Conservation (phyloP, 2,329 filamentous ascomycete genomes). For the Sclerotinia trifoliorum region DNA sequence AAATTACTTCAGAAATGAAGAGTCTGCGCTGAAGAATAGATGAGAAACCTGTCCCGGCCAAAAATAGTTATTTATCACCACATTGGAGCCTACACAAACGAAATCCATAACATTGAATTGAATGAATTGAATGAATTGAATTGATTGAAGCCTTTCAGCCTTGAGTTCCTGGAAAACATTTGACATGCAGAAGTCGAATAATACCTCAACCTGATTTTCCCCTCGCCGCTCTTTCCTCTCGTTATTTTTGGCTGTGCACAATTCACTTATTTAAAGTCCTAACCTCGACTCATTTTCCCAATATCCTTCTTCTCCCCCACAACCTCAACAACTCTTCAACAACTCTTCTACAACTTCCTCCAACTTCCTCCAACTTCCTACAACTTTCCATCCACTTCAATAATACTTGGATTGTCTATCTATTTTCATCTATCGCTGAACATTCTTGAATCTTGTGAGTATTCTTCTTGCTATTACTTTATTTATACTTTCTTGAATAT, state of each 20-base stretch:
- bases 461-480: neutral
- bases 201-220: neutral
- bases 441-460: neutral
- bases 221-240: neutral
- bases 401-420: neutral
- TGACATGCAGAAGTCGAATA: neutral
- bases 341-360: neutral
- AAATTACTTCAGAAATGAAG: neutral
- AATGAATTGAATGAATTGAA: neutral
- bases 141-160: neutral
- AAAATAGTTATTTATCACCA: neutral
- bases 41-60: neutral
- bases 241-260: neutral
- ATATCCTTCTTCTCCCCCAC: neutral
- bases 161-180: neutral
- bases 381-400: too few relatives aligned
- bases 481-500: neutral
- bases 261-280: conserved; percentile 16
- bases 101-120: neutral
- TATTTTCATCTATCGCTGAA: neutral
- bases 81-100: neutral
- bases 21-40: neutral
- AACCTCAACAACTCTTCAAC: conserved; percentile 14
- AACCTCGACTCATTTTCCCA: neutral
- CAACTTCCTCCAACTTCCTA: too few relatives aligned